A percentile compares a stretch with the other conserved stretches of the same genome.
phyloP scores from a whole-genome alignment of 208 protist species.

The Acanthamoeba castellanii region DNA sequence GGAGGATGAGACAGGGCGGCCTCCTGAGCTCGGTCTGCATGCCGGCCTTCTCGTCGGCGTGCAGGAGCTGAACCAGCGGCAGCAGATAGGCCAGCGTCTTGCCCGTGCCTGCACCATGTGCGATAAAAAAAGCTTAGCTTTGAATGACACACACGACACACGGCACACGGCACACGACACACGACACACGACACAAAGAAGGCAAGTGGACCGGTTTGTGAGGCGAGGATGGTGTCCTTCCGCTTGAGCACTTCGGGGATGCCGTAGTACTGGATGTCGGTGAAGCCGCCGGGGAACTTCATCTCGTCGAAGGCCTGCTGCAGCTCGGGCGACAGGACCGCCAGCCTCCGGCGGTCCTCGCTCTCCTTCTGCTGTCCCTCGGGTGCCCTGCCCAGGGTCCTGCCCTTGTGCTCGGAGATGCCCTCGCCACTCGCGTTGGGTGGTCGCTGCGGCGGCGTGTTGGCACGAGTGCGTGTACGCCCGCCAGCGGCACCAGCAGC shows the following conservation, averaged over 20 bases:
- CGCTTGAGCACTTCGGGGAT: slow-evolving; percentile 61
- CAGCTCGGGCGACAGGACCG: neutral
- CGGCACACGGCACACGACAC: neutral
- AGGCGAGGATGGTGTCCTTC: slow-evolving; percentile 56
- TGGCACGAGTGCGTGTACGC: too few species aligned
- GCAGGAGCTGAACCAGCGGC: slow-evolving; percentile 44
- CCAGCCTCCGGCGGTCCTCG: neutral
- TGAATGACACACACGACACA: neutral
- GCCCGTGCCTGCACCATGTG: slow-evolving; percentile 45
- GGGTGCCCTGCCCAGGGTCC: neutral
- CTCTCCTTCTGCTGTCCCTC: neutral
- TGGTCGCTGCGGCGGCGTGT: neutral
- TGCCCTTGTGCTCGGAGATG: neutral
- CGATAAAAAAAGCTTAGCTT: neutral
- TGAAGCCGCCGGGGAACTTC: slow-evolving; percentile 32
- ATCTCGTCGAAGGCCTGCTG: slow-evolving; percentile 29
- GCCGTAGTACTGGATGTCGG: slow-evolving; percentile 55
- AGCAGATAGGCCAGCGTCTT: slow-evolving; percentile 71
- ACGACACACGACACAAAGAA: neutral
- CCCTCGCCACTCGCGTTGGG: neutral
- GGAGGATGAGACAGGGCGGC: slow-evolving; percentile 34
- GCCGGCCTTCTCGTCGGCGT: slow-evolving; percentile 58
- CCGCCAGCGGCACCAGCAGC: too few species aligned
- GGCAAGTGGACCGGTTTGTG: slow-evolving; percentile 33
- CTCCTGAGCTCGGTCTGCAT: neutral